These are phyloP conservation scores for Paecilomyces sp. DNA, from an alignment of 2,329 filamentous ascomycete species.

Conservation along the genomic window DNA sequence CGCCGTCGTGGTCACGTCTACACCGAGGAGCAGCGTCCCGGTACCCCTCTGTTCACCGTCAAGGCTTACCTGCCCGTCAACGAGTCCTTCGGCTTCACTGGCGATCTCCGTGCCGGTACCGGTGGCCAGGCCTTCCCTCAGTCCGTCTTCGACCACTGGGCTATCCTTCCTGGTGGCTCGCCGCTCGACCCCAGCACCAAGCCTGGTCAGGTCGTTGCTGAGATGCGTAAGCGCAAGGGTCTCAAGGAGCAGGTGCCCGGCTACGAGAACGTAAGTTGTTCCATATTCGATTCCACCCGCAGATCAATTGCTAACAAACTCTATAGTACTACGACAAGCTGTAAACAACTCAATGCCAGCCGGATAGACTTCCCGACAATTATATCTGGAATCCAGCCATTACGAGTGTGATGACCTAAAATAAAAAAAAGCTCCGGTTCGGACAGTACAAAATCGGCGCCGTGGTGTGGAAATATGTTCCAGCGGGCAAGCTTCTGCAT, in stretches of 20 bases:
- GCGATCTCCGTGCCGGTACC: conserved; percentile 87
- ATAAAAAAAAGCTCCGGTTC: conserved; percentile 21
- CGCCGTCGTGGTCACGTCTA: conserved; percentile 98
- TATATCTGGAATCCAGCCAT: conserved; percentile 29
- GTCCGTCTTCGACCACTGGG: conserved; percentile 98
- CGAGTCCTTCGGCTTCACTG: conserved; percentile 98
- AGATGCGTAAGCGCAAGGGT: conserved; percentile 99
- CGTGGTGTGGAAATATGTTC: neutral
- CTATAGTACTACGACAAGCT: conserved; percentile 97
- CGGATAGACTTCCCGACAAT: conserved; percentile 35
- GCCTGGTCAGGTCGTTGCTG: conserved; percentile 73
- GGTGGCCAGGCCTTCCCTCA: conserved; percentile 98
- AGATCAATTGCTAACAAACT: conserved; percentile 33
- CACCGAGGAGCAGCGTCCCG: conserved; percentile 93
- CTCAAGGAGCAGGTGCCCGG: conserved; percentile 92
- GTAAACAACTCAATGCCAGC: conserved; percentile 51
- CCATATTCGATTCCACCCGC: neutral
- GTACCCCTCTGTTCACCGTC: conserved; percentile 98
- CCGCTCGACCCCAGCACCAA: conserved; percentile 76
- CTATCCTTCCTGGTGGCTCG: conserved; percentile 88
- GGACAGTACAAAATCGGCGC: conserved; percentile 10
- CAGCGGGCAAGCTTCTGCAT: neutral
- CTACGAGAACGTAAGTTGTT: conserved; percentile 81
- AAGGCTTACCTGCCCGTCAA: conserved; percentile 95
- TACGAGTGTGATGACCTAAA: conserved; percentile 39